These are phyloP conservation scores for Podospora sp. DNA, from an alignment of 495 filamentous ascomycete genomes.

Conservation along the genomic window DNA sequence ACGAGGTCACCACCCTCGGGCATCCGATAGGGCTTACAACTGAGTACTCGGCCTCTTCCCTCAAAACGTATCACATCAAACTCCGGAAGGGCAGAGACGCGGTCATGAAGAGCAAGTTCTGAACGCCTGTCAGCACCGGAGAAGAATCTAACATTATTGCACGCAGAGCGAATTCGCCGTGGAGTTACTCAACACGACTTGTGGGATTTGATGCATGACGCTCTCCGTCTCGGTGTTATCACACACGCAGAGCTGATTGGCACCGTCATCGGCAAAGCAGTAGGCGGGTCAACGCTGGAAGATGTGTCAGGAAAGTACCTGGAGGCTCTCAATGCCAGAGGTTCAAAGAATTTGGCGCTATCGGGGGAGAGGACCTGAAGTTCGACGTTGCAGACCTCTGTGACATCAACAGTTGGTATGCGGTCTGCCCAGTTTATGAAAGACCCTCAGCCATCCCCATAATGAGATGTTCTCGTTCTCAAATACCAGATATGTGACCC, in stretches of 20 bases:
- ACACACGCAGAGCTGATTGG: slow-evolving; percentile 41
- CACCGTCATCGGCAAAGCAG: slow-evolving; percentile 37
- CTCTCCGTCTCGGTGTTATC: slow-evolving; percentile 36
- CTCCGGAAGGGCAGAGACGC: slow-evolving; percentile 38
- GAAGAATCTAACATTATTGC: neutral
- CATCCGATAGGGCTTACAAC: slow-evolving; percentile 39
- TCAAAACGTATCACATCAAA: slow-evolving; percentile 41
- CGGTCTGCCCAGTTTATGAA: too few relatives aligned
- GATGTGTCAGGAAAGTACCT: slow-evolving; percentile 38
- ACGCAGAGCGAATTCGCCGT: slow-evolving; percentile 35
- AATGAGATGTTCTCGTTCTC: too few relatives aligned
- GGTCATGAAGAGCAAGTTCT: slow-evolving; percentile 36
- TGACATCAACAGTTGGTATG: neutral
- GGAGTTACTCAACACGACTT: slow-evolving; percentile 39
- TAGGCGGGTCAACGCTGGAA: slow-evolving; percentile 35
- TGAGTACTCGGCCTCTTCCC: slow-evolving; percentile 35
- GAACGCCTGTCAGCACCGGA: neutral
- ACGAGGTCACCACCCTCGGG: slow-evolving; percentile 41
- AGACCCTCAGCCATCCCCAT: too few relatives aligned
- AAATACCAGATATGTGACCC: too few relatives aligned
- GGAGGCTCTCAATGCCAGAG: slow-evolving; percentile 31
- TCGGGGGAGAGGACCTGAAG: slow-evolving; percentile 28
- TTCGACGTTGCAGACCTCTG: neutral
- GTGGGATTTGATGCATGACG: slow-evolving; percentile 37
- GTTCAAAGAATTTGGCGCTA: slow-evolving; percentile 26